Percentiles rank a stretch among this genome's conserved stretches.
Conservation (phyloP, 140 eudicot species). For the Senecio squalidus region DNA sequence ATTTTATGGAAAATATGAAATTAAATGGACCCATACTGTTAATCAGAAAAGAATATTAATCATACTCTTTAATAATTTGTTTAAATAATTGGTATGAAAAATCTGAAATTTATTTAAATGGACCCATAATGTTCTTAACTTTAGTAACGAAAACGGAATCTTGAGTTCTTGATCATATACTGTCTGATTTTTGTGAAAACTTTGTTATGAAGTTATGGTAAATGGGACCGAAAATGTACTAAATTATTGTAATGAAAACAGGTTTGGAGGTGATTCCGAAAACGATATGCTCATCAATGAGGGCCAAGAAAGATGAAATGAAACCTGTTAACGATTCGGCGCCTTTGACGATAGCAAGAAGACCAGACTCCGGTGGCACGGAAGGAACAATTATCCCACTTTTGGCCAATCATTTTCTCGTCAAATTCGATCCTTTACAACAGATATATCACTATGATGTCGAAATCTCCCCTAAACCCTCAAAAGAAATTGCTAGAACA, state of each 20-base stretch:
- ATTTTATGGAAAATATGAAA: too few relatives aligned
- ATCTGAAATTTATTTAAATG: too few relatives aligned
- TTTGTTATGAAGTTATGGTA: too few relatives aligned
- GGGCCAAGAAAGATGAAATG: constrained; percentile 40
- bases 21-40: too few relatives aligned
- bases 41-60: too few relatives aligned
- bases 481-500: constrained; percentile 64
- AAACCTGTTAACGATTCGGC: constrained; percentile 17
- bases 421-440: constrained; percentile 53
- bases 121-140: too few relatives aligned
- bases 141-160: too few relatives aligned
- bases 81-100: too few relatives aligned
- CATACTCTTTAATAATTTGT: too few relatives aligned
- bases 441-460: constrained; percentile 75
- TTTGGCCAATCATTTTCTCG: constrained; percentile 85
- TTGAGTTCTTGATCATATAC: too few relatives aligned
- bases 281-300: constrained; percentile 25
- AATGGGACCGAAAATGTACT: constrained; percentile 4
- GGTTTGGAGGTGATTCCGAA: constrained; percentile 35
- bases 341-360: constrained; percentile 52
- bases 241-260: constrained; percentile 18
- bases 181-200: background rate
- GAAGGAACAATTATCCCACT: constrained; percentile 75
- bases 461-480: constrained; percentile 73
- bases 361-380: constrained; percentile 88